phyloP scores from a whole-genome alignment of 208 protist genomes.

The Crithidia expoeki region DNA sequence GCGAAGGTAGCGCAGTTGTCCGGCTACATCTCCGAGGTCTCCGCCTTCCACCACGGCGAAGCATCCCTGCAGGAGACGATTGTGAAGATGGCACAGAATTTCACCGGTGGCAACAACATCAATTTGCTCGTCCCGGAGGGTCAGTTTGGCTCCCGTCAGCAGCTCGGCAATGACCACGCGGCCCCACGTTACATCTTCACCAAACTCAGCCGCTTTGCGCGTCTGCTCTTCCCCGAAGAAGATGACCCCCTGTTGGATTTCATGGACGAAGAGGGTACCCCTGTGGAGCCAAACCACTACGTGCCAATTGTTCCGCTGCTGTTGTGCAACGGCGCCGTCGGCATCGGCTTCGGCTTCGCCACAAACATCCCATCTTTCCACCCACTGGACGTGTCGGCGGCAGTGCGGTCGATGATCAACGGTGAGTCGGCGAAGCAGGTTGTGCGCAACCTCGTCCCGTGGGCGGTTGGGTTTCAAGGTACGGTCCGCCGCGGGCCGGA shows the following conservation, averaged over 20 bases:
- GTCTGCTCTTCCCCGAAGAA: slow-evolving; percentile 95
- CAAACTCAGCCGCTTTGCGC: slow-evolving; percentile 93
- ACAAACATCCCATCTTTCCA: slow-evolving; percentile 94
- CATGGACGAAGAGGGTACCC: slow-evolving; percentile 97
- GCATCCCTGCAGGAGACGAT: slow-evolving; percentile 97
- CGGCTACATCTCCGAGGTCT: slow-evolving; percentile 97
- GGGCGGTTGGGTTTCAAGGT: slow-evolving; percentile 96
- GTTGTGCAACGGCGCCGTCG: slow-evolving; percentile 99
- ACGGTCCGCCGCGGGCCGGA: slow-evolving; percentile 73
- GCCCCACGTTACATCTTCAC: slow-evolving; percentile 97
- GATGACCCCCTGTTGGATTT: slow-evolving; percentile 98
- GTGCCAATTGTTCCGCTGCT: slow-evolving; percentile 99
- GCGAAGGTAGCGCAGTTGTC: slow-evolving; percentile 99
- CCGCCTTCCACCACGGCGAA: slow-evolving; percentile 99
- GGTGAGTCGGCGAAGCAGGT: slow-evolving; percentile 81
- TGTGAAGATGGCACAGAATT: slow-evolving; percentile 99
- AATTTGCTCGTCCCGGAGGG: slow-evolving; percentile 98
- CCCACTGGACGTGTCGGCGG: slow-evolving; percentile 95
- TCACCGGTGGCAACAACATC: slow-evolving; percentile 99
- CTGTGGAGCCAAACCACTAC: slow-evolving; percentile 99
- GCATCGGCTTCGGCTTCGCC: slow-evolving; percentile 99
- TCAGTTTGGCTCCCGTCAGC: slow-evolving; percentile 98
- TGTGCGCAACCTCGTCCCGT: slow-evolving; percentile 90
- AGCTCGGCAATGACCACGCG: slow-evolving; percentile 98
- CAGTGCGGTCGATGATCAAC: slow-evolving; percentile 89